Base-by-base conservation (phyloP, 2,329 filamentous ascomycete genomes). In the Phyllosticta ampelicida region DNA sequence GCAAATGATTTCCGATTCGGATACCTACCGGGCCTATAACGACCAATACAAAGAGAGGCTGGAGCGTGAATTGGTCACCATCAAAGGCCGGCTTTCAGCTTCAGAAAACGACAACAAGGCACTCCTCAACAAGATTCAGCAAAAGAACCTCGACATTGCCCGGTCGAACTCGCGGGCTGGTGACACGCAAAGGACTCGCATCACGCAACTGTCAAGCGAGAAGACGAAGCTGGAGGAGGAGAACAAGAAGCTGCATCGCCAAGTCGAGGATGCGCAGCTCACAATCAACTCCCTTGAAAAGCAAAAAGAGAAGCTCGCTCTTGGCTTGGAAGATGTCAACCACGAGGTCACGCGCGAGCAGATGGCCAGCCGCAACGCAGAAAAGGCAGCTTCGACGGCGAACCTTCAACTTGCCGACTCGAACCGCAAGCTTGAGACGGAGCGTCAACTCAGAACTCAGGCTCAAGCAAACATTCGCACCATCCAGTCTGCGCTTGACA, bases 101-200 rank as follows among this genome's bases (percentile, higher is more conserved):
- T 97, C 92, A 0, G 92, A 99, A 70, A 96, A 97, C 65, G 92
- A 97, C 73, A 97, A 97, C 67, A 86, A 90, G 55, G 86, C 90
- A 5, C 77, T 99, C n/a, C 80, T 97, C 63, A 97, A 96, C 75
- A 97, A 97, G 73, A 80, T 99, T 18, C 92, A 97, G 67, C 92
- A 97, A 67, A 97, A 97, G 77, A 94, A 95, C 28, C 80, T 99
- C 6, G 92, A 99, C 68, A 95, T 99, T 70, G 92, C 92, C 48
- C 84, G 94, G 51, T 94, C 92, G 0, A 89, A 84, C 61, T 95
- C 91, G 5, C 86, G 86, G 60, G 92, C 88, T 28, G 90, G 83
- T 61, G 92, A 97, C 65, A 88, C 85, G 29, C 89, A 90, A 52
- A 85, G 91, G 44, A 80, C 85, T 2, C 87, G 94, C 63, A 78